Evolutionary conservation across 352 stramenopile species (phyloP).

Genomic region (Pythium pyrilobum): DNA sequence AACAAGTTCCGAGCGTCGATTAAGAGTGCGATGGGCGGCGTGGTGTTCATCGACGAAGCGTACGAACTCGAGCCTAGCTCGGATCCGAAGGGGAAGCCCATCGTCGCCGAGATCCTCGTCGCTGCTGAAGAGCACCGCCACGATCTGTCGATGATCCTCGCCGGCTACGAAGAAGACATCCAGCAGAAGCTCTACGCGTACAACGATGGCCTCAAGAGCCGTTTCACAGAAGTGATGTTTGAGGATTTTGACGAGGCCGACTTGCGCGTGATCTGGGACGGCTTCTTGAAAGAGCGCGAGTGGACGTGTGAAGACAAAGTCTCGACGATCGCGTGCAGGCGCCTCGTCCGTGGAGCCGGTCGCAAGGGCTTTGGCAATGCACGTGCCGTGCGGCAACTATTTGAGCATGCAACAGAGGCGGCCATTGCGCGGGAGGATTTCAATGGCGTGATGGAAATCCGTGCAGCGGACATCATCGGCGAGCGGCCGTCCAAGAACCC

Average conservation of each 20-base stretch:
- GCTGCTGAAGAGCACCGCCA: constrained; percentile 83
- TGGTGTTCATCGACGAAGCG: constrained; percentile 93
- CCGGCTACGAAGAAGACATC: constrained; percentile 92
- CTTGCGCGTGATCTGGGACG: constrained; percentile 71
- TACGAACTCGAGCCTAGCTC: constrained; percentile 84
- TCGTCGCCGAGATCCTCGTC: constrained; percentile 87
- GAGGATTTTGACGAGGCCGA: constrained; percentile 90
- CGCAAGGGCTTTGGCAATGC: constrained; percentile 88
- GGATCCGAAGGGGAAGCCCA: constrained; percentile 75
- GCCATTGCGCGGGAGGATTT: constrained; percentile 77
- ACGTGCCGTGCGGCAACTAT: constrained; percentile 61
- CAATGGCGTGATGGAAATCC: constrained; percentile 36
- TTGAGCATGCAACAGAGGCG: constrained; percentile 55
- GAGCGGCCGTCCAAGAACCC: constrained; percentile 70
- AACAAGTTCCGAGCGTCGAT: constrained; percentile 79
- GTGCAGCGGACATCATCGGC: constrained; percentile 69
- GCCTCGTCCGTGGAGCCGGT: constrained; percentile 52
- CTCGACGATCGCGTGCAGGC: constrained; percentile 57
- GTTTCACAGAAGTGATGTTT: constrained; percentile 86
- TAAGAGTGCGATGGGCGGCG: constrained; percentile 56
- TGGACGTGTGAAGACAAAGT: constrained; percentile 46
- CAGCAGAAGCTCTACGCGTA: constrained; percentile 90
- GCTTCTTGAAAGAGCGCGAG: constrained; percentile 33
- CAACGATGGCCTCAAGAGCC: constrained; percentile 83
- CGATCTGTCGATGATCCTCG: constrained; percentile 87